Conservation (phyloP, 208 protist species). For the Trypanosoma congolense region DNA sequence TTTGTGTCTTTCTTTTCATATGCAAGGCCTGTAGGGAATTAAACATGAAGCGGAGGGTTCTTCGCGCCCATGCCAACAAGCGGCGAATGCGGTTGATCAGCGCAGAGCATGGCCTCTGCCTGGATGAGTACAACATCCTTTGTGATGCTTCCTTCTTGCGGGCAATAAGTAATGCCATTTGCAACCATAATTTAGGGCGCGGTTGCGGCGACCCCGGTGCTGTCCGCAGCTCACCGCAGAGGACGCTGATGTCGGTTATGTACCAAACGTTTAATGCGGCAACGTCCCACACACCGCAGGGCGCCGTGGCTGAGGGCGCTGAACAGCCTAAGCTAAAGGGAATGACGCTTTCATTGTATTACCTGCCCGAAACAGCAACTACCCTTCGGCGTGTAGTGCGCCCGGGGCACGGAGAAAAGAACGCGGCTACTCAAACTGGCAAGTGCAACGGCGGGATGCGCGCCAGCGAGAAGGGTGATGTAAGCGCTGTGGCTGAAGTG, state of each 20-base stretch:
- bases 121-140: slow-evolving; percentile 44
- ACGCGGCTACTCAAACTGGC: too few relatives aligned
- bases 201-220: too few relatives aligned
- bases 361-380: slow-evolving; percentile 24
- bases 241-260: slow-evolving; percentile 13
- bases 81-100: slow-evolving; percentile 56
- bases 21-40: not conserved
- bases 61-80: slow-evolving; percentile 80
- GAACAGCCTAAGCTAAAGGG: slow-evolving; percentile 9
- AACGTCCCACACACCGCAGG: slow-evolving; percentile 1
- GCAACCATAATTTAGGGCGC: slow-evolving; percentile 7
- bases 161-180: slow-evolving; percentile 36
- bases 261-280: slow-evolving; percentile 21
- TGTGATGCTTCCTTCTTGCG: slow-evolving; percentile 80
- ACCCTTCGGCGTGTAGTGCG: slow-evolving; percentile 15
- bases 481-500: slow-evolving; percentile 2
- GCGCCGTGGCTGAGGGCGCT: not conserved
- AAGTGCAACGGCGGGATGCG: too few relatives aligned
- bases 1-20: too few relatives aligned
- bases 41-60: slow-evolving; percentile 76
- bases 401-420: not conserved
- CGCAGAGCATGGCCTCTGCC: slow-evolving; percentile 42
- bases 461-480: not conserved
- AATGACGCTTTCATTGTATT: slow-evolving; percentile 7
- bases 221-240: slow-evolving; percentile 3